Evolutionary conservation across 2,329 filamentous ascomycete genomes (phyloP).

Genomic region (Cucurbitaria berberidis): DNA sequence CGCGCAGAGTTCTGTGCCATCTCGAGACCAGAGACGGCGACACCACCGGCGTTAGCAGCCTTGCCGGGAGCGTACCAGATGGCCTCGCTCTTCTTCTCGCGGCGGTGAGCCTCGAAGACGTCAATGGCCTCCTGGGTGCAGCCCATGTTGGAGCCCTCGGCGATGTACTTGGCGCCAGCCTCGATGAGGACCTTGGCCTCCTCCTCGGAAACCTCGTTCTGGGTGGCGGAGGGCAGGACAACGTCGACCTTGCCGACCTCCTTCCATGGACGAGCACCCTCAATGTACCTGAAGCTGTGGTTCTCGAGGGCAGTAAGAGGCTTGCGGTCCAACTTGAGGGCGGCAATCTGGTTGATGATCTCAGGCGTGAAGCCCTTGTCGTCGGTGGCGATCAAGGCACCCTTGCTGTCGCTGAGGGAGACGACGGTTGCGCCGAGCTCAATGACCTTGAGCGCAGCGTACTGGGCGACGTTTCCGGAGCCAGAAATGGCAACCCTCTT

Average conservation of each 20-base stretch:
- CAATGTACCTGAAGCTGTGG: constrained; percentile 81
- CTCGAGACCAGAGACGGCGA: constrained; percentile 95
- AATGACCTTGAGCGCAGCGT: constrained; percentile 93
- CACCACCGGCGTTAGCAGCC: constrained; percentile 96
- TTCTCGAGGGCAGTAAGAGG: constrained; percentile 75
- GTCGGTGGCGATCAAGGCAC: constrained; percentile 75
- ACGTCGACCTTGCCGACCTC: constrained; percentile 90
- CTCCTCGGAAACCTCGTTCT: constrained; percentile 94
- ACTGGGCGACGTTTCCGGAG: constrained; percentile 97
- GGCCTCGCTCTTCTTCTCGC: constrained; percentile 69
- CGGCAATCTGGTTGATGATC: constrained; percentile 78
- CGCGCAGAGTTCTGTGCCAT: constrained; percentile 98
- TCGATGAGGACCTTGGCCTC: constrained; percentile 84
- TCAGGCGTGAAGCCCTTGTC: constrained; percentile 77
- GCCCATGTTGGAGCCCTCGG: constrained; percentile 99
- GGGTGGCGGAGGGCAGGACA: constrained; percentile 89
- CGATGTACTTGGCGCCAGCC: constrained; percentile 81
- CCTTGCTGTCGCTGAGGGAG: constrained; percentile 92
- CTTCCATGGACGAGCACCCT: constrained; percentile 87
- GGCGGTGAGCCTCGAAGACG: constrained; percentile 81
- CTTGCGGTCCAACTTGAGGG: constrained; percentile 86
- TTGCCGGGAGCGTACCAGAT: constrained; percentile 97
- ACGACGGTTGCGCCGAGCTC: constrained; percentile 93
- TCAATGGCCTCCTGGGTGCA: constrained; percentile 96
- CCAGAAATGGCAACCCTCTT: constrained; percentile 96